Evolutionary conservation across 2,329 filamentous ascomycete genomes (phyloP).

Genomic region (Aspergillus uvarum): DNA sequence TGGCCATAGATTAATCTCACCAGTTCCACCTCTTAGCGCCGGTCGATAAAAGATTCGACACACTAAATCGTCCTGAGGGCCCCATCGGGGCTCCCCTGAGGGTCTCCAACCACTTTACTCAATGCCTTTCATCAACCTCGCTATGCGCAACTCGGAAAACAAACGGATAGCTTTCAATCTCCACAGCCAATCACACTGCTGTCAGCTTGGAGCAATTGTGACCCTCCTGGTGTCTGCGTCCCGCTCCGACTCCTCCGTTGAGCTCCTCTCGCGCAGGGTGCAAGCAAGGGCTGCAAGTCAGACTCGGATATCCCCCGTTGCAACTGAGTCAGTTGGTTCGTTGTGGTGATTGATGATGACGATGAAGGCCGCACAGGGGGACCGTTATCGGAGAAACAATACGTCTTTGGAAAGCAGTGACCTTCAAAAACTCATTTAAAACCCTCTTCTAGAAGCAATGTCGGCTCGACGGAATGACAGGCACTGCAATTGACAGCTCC

Average conservation of each 20-base stretch:
- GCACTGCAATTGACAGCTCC: constrained; percentile 12
- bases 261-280: constrained; percentile 1
- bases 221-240: constrained; percentile 9
- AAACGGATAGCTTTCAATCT: neutral
- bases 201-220: neutral
- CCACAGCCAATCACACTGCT: constrained; percentile 4
- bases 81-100: constrained; percentile 7
- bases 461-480: constrained; percentile 7
- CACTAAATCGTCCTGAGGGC: constrained; percentile 5
- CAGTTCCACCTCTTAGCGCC: constrained; percentile 13
- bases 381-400: neutral
- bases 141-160: constrained; percentile 6
- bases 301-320: neutral
- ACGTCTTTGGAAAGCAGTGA: neutral
- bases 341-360: too few relatives aligned
- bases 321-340: neutral
- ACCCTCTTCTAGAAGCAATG: constrained; percentile 12
- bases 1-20: constrained; percentile 13
- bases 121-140: neutral
- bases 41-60: constrained; percentile 3
- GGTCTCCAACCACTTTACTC: neutral
- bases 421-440: neutral
- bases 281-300: constrained; percentile 5
- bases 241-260: constrained; percentile 3
- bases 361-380: neutral